A percentile compares a stretch with the other conserved stretches of the same genome.
Evolutionary conservation across 2,329 filamentous ascomycete species (phyloP).

Genomic region (Pestalotiopsis sp.): DNA sequence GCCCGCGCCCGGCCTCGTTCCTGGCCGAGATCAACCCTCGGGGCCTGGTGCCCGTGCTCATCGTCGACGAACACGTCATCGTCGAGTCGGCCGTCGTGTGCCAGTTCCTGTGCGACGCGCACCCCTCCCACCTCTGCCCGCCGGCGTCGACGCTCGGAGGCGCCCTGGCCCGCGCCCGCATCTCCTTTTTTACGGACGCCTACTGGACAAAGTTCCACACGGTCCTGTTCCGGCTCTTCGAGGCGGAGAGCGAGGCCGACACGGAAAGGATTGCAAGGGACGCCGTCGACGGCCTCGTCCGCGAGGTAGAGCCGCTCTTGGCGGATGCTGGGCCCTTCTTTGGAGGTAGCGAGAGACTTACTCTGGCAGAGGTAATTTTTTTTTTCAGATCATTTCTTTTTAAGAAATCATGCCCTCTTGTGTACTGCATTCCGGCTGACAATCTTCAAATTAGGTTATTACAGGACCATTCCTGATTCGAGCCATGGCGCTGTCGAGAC

Average conservation of each 20-base stretch:
- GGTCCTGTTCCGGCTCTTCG: slow-evolving; percentile 12
- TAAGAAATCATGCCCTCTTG: no score
- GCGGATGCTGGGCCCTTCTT: slow-evolving; percentile 14
- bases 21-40: slow-evolving; percentile 14
- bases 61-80: slow-evolving; percentile 10
- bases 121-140: slow-evolving; percentile 13
- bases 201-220: slow-evolving; percentile 16
- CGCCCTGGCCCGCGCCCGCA: slow-evolving; percentile 13
- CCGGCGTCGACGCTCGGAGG: slow-evolving; percentile 9
- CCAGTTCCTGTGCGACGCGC: slow-evolving; percentile 13
- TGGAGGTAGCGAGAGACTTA: slow-evolving; percentile 12
- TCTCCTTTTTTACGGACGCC: slow-evolving; percentile 15
- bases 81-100: slow-evolving; percentile 16
- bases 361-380: slow-evolving; percentile 14
- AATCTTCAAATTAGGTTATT: slow-evolving; percentile 2
- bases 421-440: not conserved
- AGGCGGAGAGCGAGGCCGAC: slow-evolving; percentile 3
- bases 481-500: slow-evolving; percentile 12
- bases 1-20: slow-evolving; percentile 12
- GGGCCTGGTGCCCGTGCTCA: slow-evolving; percentile 13
- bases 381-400: not conserved
- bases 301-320: slow-evolving; percentile 15
- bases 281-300: slow-evolving; percentile 8
- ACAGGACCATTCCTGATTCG: slow-evolving; percentile 15
- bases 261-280: slow-evolving; percentile 10